A percentile compares a stretch with the other conserved stretches of the same genome.
Evolutionary conservation across 371 early-diverging fungal genomes (phyloP).

Genomic region (Nematocida sp.): DNA sequence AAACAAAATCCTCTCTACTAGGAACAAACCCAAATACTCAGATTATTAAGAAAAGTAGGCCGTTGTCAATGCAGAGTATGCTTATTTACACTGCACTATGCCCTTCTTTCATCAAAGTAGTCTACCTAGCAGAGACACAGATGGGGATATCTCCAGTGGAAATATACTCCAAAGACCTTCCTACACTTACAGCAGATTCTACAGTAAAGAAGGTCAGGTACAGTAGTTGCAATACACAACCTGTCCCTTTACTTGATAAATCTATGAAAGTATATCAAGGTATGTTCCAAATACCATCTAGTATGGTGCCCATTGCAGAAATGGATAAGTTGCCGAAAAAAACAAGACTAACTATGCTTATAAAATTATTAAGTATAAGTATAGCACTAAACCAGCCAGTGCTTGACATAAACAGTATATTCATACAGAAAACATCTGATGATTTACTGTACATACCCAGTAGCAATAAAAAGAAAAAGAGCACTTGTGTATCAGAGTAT

Average conservation of each 20-base stretch:
- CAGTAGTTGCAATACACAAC: background rate
- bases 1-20: background rate
- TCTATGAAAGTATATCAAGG: background rate
- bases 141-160: constrained; percentile 28
- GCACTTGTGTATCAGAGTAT: constrained; percentile 6
- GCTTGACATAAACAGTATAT: constrained; percentile 1
- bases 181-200: background rate
- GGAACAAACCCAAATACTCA: background rate
- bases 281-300: background rate
- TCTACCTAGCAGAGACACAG: constrained; percentile 15
- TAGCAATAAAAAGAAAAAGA: background rate
- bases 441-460: constrained; percentile 16
- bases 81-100: background rate
- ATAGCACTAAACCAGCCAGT: background rate
- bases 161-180: constrained; percentile 18
- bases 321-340: background rate
- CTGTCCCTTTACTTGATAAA: background rate
- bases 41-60: background rate
- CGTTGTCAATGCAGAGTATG: background rate
- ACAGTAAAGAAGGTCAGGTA: constrained; percentile 24
- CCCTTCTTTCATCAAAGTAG: constrained; percentile 8
- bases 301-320: background rate
- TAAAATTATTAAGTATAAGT: background rate
- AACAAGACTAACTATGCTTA: background rate
- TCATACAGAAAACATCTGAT: background rate